Base-by-base conservation (phyloP, 1,284 basidiomycete genomes). In the Ustilago nuda region DNA sequence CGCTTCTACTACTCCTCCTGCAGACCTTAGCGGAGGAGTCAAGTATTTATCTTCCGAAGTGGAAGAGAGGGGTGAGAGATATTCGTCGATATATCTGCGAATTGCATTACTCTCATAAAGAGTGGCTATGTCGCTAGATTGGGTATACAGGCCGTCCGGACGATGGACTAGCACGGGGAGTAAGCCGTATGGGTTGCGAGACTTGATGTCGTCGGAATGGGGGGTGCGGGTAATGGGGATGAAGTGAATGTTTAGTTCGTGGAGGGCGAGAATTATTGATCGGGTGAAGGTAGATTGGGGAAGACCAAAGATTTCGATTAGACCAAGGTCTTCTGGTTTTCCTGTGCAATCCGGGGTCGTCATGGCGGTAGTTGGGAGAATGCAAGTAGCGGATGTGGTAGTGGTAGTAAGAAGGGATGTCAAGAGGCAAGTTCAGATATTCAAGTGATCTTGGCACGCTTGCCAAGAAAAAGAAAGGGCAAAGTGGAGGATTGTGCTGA, bases 1-100 rank as follows among this genome's bases (percentile, higher is more conserved):
- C 3, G 61, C 4, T 27, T 68, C 66, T 4, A 36, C 48, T 7
- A 41, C 50, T 0, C 64, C 64, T 13, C 50, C 64, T 3, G 43
- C 7, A 2, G 11, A 5, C 1, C 23, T 33, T 0, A 76, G 59
- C 4, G 52, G 17, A 11, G 73, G 76, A 4, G 76, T 78, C 3
- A 78, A 61, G 41, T n/a, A 9, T 15, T 27, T 27, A 27, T 27
- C 23, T 27, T 27, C 23, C 23, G 23, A 17, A 27, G 15, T 33
- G 27, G 52, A 63, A 46, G 32, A 65, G 13, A 50, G 48, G 4
- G 71, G 69, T 0, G 61, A 58, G 3, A 78, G 59, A 4, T 30
- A 56, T 23, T 78, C 76, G n/a, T 78, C 76, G 15, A 78, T 61
- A 54, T 78, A 78, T 0, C 76, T 46, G 0, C 76, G 66, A 32